phyloP scores from a whole-genome alignment of 345 rosid genomes.

The Moricandia moricandioides region DNA sequence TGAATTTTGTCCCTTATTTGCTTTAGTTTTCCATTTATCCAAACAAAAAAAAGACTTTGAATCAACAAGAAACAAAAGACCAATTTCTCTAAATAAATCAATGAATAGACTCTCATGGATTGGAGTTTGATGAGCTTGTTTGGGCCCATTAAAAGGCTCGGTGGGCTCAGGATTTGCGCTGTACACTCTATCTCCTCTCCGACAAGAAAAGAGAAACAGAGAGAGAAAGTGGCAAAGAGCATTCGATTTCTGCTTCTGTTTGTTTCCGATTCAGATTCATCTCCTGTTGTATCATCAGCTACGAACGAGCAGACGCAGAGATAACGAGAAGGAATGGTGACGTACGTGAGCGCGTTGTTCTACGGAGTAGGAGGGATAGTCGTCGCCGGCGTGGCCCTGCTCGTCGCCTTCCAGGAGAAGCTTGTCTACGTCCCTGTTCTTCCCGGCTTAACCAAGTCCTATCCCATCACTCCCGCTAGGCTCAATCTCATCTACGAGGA shows the following conservation, averaged over 20 bases:
- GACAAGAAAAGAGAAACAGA: not conserved
- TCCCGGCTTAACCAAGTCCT: constrained; percentile 87
- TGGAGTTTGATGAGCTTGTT: not conserved
- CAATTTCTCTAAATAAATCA: too few species aligned
- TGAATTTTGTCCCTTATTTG: too few species aligned
- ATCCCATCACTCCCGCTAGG: constrained; percentile 77
- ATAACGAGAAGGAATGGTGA: constrained; percentile 50
- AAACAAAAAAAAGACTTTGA: not conserved
- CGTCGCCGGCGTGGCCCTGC: constrained; percentile 86
- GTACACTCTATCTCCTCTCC: not conserved
- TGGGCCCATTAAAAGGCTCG: constrained; percentile 14
- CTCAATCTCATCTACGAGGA: constrained; percentile 82
- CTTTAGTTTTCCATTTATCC: not conserved
- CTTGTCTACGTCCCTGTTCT: constrained; percentile 97
- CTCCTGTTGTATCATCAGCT: not conserved
- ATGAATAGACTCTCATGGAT: not conserved
- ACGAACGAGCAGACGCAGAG: not conserved
- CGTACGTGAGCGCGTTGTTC: constrained; percentile 65
- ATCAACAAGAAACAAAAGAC: not conserved
- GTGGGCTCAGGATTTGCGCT: constrained; percentile 6
- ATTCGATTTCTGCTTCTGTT: constrained; percentile 4
- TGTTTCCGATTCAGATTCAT: constrained; percentile 9
- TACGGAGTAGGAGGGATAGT: constrained; percentile 91
- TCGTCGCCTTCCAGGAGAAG: constrained; percentile 91
- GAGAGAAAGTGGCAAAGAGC: not conserved